Percentiles rank a stretch among this genome's conserved stretches.
phyloP scores from a whole-genome alignment of 345 rosid species.

The Salix brachista region DNA sequence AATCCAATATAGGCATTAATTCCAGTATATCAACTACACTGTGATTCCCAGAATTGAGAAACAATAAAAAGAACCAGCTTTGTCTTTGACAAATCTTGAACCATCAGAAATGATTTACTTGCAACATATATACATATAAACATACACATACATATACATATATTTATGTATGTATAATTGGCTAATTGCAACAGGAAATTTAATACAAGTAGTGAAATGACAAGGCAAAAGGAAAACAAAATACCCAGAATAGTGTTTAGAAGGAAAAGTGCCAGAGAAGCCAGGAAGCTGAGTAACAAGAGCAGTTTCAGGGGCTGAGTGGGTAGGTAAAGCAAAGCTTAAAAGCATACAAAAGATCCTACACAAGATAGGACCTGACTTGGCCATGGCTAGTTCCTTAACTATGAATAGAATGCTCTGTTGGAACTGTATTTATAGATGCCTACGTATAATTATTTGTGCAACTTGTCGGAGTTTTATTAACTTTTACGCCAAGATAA shows the following conservation, averaged over 20 bases:
- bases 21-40: background rate
- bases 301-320: constrained; percentile 55
- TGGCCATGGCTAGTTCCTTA: constrained; percentile 26
- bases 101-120: background rate
- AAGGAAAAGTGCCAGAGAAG: constrained; percentile 56
- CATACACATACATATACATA: too few species aligned
- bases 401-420: background rate
- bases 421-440: too few species aligned
- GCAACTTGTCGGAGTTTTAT: background rate
- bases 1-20: constrained; percentile 1
- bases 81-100: background rate
- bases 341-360: constrained; percentile 16
- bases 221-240: background rate
- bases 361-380: constrained; percentile 12
- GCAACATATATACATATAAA: background rate
- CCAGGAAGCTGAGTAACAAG: constrained; percentile 64
- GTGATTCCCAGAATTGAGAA: constrained; percentile 1
- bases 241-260: constrained; percentile 87
- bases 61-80: background rate
- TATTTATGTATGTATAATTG: too few species aligned
- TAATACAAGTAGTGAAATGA: background rate
- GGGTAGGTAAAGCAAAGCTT: constrained; percentile 17
- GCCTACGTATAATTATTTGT: too few species aligned
- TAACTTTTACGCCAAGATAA: constrained; percentile 17
- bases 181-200: too few species aligned